Evolutionary conservation across 2,329 filamentous ascomycete genomes (phyloP).

Genomic region (Dactylellina haptotyla): DNA sequence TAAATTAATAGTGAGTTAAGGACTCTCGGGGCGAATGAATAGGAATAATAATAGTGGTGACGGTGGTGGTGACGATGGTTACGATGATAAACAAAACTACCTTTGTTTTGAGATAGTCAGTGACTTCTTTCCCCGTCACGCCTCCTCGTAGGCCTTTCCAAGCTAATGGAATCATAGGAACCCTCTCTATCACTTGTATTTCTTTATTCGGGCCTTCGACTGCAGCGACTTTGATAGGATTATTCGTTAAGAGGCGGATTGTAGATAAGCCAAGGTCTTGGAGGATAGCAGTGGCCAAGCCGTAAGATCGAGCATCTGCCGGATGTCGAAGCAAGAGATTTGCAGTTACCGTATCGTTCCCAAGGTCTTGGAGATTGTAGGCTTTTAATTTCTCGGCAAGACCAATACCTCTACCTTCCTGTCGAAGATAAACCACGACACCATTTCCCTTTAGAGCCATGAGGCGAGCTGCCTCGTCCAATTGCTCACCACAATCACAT

Average conservation of each 20-base stretch:
- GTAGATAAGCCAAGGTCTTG: slow-evolving; percentile 82
- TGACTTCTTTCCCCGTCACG: slow-evolving; percentile 86
- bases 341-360: slow-evolving; percentile 96
- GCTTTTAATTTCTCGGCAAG: slow-evolving; percentile 96
- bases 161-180: slow-evolving; percentile 93
- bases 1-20: too few species aligned
- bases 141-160: slow-evolving; percentile 87
- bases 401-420: slow-evolving; percentile 95
- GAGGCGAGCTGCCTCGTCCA: slow-evolving; percentile 92
- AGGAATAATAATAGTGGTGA: too few species aligned
- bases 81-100: slow-evolving; percentile 69
- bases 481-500: slow-evolving; percentile 96
- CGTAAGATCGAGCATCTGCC: slow-evolving; percentile 93
- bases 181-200: slow-evolving; percentile 84
- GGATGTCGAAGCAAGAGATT: slow-evolving; percentile 91
- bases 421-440: slow-evolving; percentile 93
- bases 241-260: slow-evolving; percentile 89
- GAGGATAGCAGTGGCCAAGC: slow-evolving; percentile 94
- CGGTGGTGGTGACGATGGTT: too few species aligned
- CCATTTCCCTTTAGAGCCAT: slow-evolving; percentile 82
- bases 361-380: slow-evolving; percentile 96
- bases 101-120: slow-evolving; percentile 95
- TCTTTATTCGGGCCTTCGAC: slow-evolving; percentile 92
- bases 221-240: slow-evolving; percentile 94
- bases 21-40: too few species aligned